Base-by-base conservation (phyloP, 2,329 filamentous ascomycete genomes). In the Arthrobotrys musiformis region DNA sequence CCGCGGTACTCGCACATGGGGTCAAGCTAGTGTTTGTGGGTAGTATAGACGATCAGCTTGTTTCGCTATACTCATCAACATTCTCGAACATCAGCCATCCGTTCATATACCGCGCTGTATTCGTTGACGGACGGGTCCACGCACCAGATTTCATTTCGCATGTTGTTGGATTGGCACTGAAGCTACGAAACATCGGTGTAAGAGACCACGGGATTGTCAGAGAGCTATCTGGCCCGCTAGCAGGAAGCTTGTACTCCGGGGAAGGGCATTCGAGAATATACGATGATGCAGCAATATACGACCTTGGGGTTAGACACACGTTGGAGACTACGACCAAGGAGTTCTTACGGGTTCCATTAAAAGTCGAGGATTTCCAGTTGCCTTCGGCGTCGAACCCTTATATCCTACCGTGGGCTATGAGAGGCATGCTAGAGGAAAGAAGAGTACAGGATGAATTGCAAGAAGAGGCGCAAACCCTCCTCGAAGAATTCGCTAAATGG, bases 11-110 rank as follows among this genome's bases (percentile, higher is more conserved):
- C 5, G 88, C 90, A 15, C 91, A 93, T 81, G 93, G 94, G 11
- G 92, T 92, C 13, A 89, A 93, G 44, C 89, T 98, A 58, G 92
- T 93, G 0, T 97, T 94, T 82, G 88, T 97, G 74, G 94, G 94
- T 66, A 97, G 94, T 83, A 96, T 99, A 62, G 95, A 99, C 82
- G 95, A 99, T 83, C 95, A 99, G 83, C 86, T 99, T 1, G 94
- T 99, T 13, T 94, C 94, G 2, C 86, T 99, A 82, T 94, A 97
- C 89, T 97, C 94, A 1, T 93, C 94, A 15, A 89, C 95, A 0
- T 97, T 96, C 83, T 91, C 93, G 0, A 92, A 92, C 0, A 90
- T 93, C 2, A 90, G 89, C 19, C 95, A 99, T 81, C 95, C 95
- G 0, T 94, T 97, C 83, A 94, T 98, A 73, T 97, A 93, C 83